Percentiles rank a stretch among this genome's conserved stretches.
Evolutionary conservation across 2,329 filamentous ascomycete genomes (phyloP).

Genomic region (Alternaria postmessia): DNA sequence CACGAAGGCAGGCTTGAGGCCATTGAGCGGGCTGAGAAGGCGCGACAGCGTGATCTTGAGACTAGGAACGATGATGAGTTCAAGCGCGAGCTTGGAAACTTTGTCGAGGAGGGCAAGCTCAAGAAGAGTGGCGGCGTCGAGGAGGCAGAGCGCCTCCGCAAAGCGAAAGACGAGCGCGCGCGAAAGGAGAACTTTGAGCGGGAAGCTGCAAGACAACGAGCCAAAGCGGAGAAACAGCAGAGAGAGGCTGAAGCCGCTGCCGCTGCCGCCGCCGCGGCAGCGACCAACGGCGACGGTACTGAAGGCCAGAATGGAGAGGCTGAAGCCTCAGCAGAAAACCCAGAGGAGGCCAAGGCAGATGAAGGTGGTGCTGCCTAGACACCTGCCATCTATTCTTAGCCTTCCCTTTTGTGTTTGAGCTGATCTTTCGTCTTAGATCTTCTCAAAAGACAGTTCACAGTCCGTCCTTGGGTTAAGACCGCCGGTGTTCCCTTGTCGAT

Average conservation of each 20-base stretch:
- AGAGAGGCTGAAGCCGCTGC: constrained; percentile 44
- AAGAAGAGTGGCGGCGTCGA: constrained; percentile 97
- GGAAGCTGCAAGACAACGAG: constrained; percentile 57
- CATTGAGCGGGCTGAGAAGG: constrained; percentile 95
- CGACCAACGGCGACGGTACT: constrained; percentile 31
- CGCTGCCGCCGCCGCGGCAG: constrained; percentile 31
- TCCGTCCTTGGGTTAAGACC: constrained; percentile 41
- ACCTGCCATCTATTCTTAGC: constrained; percentile 25
- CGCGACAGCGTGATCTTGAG: constrained; percentile 87
- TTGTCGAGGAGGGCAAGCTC: constrained; percentile 88
- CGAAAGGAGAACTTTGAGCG: constrained; percentile 75
- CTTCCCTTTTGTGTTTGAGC: constrained; percentile 25
- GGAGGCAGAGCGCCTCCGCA: constrained; percentile 85
- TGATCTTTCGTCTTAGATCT: constrained; percentile 35
- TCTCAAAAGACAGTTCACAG: constrained; percentile 28
- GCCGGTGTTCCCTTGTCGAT: constrained; percentile 28
- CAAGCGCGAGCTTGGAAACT: constrained; percentile 82
- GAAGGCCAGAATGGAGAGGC: constrained; percentile 36
- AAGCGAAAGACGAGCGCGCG: constrained; percentile 85
- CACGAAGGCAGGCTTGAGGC: constrained; percentile 93
- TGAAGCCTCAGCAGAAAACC: constrained; percentile 24
- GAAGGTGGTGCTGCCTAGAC: constrained; percentile 49
- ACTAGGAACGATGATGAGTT: constrained; percentile 77
- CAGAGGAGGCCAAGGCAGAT: constrained; percentile 44
- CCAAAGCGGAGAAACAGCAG: constrained; percentile 56